These are phyloP conservation scores for Clonostachys solani DNA, from an alignment of 2,329 filamentous ascomycete species.

Conservation along the genomic window DNA sequence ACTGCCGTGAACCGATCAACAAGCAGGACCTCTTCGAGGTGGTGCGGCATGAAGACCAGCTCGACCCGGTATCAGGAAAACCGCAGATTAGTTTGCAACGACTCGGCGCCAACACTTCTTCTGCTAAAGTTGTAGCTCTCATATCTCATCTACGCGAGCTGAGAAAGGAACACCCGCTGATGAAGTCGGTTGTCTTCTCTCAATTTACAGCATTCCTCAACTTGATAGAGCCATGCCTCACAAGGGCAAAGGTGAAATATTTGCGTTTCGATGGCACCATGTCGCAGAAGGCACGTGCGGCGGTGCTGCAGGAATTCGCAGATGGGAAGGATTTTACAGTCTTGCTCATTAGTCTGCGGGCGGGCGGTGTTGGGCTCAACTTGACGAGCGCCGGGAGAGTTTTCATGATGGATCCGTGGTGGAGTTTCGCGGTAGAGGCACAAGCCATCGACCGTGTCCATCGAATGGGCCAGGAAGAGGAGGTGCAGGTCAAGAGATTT, in stretches of 20 bases:
- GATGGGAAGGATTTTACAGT: slow-evolving; percentile 59
- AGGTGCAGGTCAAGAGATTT: slow-evolving; percentile 84
- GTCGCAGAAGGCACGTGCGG: slow-evolving; percentile 77
- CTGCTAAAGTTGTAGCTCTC: slow-evolving; percentile 82
- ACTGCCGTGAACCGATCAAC: slow-evolving; percentile 80
- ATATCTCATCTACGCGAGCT: slow-evolving; percentile 70
- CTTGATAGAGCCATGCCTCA: slow-evolving; percentile 79
- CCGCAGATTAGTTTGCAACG: slow-evolving; percentile 57
- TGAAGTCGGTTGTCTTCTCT: slow-evolving; percentile 91
- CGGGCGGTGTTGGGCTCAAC: slow-evolving; percentile 92
- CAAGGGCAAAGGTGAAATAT: slow-evolving; percentile 66
- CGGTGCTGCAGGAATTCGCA: slow-evolving; percentile 71
- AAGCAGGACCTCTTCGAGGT: slow-evolving; percentile 88
- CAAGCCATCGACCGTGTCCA: slow-evolving; percentile 98
- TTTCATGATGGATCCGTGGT: slow-evolving; percentile 99
- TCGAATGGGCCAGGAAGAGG: slow-evolving; percentile 86
- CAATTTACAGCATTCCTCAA: slow-evolving; percentile 97
- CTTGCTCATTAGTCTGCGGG: slow-evolving; percentile 78
- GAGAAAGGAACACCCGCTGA: slow-evolving; percentile 58
- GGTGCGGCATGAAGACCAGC: slow-evolving; percentile 67
- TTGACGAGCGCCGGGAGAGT: slow-evolving; percentile 84
- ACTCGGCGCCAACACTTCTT: slow-evolving; percentile 63
- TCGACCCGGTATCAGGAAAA: slow-evolving; percentile 35
- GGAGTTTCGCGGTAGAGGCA: slow-evolving; percentile 94
- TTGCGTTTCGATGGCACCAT: slow-evolving; percentile 92